A percentile compares a stretch with the other conserved stretches of the same genome.
phyloP scores from a whole-genome alignment of 176 grass and related monocot species.

The Echinochloa phyllopogon region DNA sequence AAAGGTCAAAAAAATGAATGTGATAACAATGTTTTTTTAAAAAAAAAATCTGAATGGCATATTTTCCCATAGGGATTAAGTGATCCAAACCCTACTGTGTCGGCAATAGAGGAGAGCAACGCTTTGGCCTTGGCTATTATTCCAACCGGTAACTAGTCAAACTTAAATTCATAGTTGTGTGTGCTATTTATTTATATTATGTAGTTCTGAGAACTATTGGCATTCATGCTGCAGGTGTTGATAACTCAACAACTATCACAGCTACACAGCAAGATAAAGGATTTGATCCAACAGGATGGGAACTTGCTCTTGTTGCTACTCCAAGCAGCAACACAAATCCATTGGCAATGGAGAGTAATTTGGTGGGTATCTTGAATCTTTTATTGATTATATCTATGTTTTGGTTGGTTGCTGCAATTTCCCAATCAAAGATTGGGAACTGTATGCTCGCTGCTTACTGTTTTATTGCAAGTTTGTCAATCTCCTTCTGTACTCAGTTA shows the following conservation, averaged over 20 bases:
- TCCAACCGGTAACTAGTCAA: constrained; percentile 57
- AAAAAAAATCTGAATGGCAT: constrained; percentile 26
- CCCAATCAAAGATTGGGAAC: neutral
- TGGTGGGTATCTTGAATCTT: constrained; percentile 67
- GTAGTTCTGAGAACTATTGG: constrained; percentile 41
- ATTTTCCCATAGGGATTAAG: constrained; percentile 71
- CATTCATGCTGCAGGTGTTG: constrained; percentile 47
- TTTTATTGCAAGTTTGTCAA: constrained; percentile 28
- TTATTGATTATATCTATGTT: constrained; percentile 38
- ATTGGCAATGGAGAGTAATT: constrained; percentile 59
- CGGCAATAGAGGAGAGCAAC: constrained; percentile 83
- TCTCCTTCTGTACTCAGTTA: neutral
- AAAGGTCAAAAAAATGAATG: constrained; percentile 37
- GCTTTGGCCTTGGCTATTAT: constrained; percentile 82
- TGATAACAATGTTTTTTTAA: constrained; percentile 22
- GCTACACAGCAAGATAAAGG: constrained; percentile 60
- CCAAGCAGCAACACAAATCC: constrained; percentile 62
- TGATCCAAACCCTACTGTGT: constrained; percentile 64
- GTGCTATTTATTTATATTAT: constrained; percentile 5
- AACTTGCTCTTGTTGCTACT: constrained; percentile 91
- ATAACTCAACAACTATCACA: constrained; percentile 47
- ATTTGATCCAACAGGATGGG: constrained; percentile 99
- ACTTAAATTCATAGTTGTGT: constrained; percentile 14
- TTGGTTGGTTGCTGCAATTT: neutral
- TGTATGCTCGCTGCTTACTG: neutral